These are phyloP conservation scores for Penicillium sp. DNA, from an alignment of 2,329 filamentous ascomycete genomes.

Conservation along the genomic window DNA sequence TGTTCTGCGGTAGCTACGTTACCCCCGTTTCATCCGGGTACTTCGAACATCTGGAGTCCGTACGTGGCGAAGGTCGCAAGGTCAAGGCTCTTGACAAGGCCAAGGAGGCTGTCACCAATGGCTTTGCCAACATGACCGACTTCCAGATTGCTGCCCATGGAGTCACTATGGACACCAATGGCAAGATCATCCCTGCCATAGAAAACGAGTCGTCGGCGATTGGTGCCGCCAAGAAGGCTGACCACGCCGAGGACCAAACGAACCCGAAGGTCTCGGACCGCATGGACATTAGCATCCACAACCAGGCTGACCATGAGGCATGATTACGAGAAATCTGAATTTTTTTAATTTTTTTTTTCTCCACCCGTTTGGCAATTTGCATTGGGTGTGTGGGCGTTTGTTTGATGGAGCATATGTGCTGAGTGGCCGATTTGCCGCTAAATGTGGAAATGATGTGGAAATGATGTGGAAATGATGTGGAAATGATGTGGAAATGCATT, in stretches of 20 bases:
- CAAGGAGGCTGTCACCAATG: slow-evolving; percentile 62
- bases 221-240: neutral
- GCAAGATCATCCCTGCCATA: slow-evolving; percentile 55
- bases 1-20: slow-evolving; percentile 85
- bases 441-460: slow-evolving; percentile 18
- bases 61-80: slow-evolving; percentile 69
- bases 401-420: slow-evolving; percentile 15
- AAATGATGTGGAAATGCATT: slow-evolving; percentile 18
- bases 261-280: slow-evolving; percentile 43
- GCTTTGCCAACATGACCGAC: slow-evolving; percentile 59
- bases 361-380: slow-evolving; percentile 12
- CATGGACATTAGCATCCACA: slow-evolving; percentile 63
- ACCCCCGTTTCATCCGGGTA: slow-evolving; percentile 77
- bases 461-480: too few species aligned
- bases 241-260: slow-evolving; percentile 32
- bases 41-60: slow-evolving; percentile 72
- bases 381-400: slow-evolving; percentile 25
- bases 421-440: slow-evolving; percentile 9
- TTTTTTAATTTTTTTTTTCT: neutral
- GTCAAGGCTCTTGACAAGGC: slow-evolving; percentile 64
- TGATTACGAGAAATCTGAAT: slow-evolving; percentile 25
- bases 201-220: neutral
- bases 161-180: slow-evolving; percentile 55
- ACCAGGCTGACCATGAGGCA: slow-evolving; percentile 46
- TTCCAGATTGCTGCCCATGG: slow-evolving; percentile 63